Conservation (phyloP, 345 rosid species). For the Reutealis trisperma region DNA sequence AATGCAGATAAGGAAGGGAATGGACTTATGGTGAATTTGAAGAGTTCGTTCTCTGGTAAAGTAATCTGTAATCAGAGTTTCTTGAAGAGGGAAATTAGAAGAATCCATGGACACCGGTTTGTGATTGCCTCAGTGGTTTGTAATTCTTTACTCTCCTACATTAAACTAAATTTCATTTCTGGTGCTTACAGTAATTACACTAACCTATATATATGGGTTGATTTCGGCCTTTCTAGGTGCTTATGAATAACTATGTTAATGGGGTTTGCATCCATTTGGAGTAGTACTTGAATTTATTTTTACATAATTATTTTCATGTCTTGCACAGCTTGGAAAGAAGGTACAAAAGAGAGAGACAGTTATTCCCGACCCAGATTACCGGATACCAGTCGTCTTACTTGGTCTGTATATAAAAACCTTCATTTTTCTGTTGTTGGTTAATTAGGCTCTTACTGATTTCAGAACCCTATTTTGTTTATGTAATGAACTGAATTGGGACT, state of each 20-base stretch:
- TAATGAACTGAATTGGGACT: constrained; percentile 1
- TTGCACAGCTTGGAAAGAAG: constrained; percentile 52
- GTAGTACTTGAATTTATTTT: constrained; percentile 1
- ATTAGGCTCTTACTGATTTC: not conserved
- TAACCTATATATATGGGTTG: not conserved
- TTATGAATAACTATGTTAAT: not conserved
- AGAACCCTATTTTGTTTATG: not conserved
- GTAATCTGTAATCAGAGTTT: constrained; percentile 20
- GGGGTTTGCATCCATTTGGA: constrained; percentile 1
- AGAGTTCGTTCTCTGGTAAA: constrained; percentile 41
- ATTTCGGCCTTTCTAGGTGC: not conserved
- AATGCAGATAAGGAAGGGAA: constrained; percentile 41
- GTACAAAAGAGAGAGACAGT: constrained; percentile 52
- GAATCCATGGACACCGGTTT: not conserved
- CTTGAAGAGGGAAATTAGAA: constrained; percentile 22
- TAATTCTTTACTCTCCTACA: not conserved
- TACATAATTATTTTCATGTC: constrained; percentile 15
- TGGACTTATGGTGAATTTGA: constrained; percentile 29
- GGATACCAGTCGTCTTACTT: constrained; percentile 55
- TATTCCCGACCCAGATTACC: constrained; percentile 66
- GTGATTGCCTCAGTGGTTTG: constrained; percentile 45
- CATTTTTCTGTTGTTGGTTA: not conserved
- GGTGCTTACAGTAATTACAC: constrained; percentile 1
- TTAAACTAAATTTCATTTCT: constrained; percentile 1
- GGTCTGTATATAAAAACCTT: constrained; percentile 36